These are phyloP conservation scores for Leccinum imitatum DNA, from an alignment of 768 basidiomycete species.

Conservation along the genomic window DNA sequence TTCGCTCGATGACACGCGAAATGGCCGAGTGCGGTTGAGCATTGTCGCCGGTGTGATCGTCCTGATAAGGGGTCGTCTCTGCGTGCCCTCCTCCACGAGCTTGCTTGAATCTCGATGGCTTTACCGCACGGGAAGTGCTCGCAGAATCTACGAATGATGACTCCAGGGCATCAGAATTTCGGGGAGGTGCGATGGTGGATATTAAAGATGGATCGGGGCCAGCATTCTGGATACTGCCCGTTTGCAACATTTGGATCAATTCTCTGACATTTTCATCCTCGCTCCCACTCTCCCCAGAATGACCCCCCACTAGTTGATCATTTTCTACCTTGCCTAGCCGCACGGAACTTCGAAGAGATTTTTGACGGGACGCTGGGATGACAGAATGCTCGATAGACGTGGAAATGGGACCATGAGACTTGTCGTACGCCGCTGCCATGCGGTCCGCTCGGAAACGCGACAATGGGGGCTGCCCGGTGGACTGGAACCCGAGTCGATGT, in stretches of 20 bases:
- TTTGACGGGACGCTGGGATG: conserved; percentile 43
- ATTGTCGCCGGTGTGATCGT: conserved; percentile 31
- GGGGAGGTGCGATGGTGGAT: background rate
- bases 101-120: conserved; percentile 51
- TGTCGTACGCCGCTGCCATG: conserved; percentile 48
- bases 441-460: conserved; percentile 68
- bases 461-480: conserved; percentile 48
- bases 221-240: conserved; percentile 52
- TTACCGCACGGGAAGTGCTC: conserved; percentile 26
- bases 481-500: conserved; percentile 24
- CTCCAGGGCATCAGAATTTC: background rate
- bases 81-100: conserved; percentile 3
- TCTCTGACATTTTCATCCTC: conserved; percentile 52
- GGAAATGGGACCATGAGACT: conserved; percentile 36
- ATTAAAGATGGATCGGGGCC: conserved; percentile 37
- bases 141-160: background rate
- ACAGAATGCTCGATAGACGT: conserved; percentile 44
- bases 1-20: conserved; percentile 28
- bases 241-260: conserved; percentile 48
- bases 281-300: conserved; percentile 51
- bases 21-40: conserved; percentile 34
- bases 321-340: conserved; percentile 57
- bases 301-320: conserved; percentile 48
- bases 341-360: conserved; percentile 51
- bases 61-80: conserved; percentile 16